Percentiles rank a stretch among this genome's conserved stretches.
Conservation (phyloP, 2,329 filamentous ascomycete genomes). For the Fusarium algeriense region DNA sequence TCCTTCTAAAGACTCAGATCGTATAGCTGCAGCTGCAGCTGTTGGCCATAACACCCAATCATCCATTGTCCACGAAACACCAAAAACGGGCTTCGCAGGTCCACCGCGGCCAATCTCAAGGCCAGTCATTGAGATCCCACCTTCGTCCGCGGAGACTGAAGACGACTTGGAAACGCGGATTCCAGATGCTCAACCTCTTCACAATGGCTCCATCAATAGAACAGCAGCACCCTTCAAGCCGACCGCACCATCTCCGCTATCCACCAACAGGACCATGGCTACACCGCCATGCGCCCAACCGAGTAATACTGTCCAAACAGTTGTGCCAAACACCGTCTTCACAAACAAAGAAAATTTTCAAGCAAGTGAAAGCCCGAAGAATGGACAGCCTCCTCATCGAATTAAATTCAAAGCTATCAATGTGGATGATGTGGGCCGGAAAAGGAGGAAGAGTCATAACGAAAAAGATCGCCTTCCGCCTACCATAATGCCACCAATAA, state of each 20-base stretch:
- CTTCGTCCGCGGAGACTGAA: conserved; percentile 46
- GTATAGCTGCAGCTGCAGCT: neutral
- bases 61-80: conserved; percentile 44
- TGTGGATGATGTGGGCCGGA: conserved; percentile 34
- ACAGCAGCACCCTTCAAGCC: conserved; percentile 34
- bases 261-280: conserved; percentile 28
- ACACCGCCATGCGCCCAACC: conserved; percentile 53
- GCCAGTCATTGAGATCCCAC: conserved; percentile 20
- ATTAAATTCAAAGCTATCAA: conserved; percentile 43
- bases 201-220: conserved; percentile 44
- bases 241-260: conserved; percentile 31
- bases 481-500: conserved; percentile 38
- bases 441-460: conserved; percentile 21
- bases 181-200: conserved; percentile 46
- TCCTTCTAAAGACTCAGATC: neutral
- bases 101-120: conserved; percentile 16
- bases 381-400: conserved; percentile 36
- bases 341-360: neutral
- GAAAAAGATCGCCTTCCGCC: conserved; percentile 41
- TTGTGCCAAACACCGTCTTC: conserved; percentile 38
- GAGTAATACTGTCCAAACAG: conserved; percentile 36
- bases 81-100: conserved; percentile 29
- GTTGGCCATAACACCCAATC: conserved; percentile 28
- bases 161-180: conserved; percentile 55
- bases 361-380: neutral